Base-by-base conservation (phyloP, 768 basidiomycete species). In the Austroboletus eburneus region DNA sequence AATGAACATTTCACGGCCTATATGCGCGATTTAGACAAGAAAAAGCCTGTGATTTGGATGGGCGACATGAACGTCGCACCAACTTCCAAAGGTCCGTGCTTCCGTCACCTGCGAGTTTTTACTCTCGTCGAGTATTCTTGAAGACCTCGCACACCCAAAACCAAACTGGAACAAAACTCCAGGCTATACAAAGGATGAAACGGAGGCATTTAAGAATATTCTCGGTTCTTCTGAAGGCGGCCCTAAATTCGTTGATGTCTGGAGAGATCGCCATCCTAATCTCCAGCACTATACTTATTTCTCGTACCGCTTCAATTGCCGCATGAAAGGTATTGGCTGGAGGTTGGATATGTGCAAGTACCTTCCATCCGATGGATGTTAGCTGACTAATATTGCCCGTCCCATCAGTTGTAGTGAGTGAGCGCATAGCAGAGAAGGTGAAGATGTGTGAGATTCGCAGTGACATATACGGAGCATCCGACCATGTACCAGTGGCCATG, bases 41-140 rank as follows among this genome's bases (percentile, higher is more conserved):
- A 75, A 57, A 94, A 93, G 57, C 83, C 90, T 3, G 85, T 94
- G 9, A 85, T 94, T 45, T 93, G 91, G 91, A 73, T 77, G 10
- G 91, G 91, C 7, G 91, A 94, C 65, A 58, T 93, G 46, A 94
- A 94, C 50, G 87, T 91, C 35, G 88, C 91, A 4, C 88, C 88
- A 3, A 88, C 88, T 1, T 81, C 73, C 39, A 70, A 77, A 43
- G 88, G 87, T 85, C 33, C 20, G 54, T 37, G 6, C 34, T 41
- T 42, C 38, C 40, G 21, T n/a, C 9, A 25, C 24, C 22, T 36
- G 5, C 24, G 13, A 20, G 14, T 6, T 1, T 30, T 32, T 8
- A 14, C n/a, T 10, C 35, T 50, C 32, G 52, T 27, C 20, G 16
- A 18, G 16, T 12, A 16, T 20, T 17, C 16, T 17, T 39, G 13